These are phyloP conservation scores for Stentor coeruleus DNA, from an alignment of 73 alveolate species.

Conservation along the genomic window DNA sequence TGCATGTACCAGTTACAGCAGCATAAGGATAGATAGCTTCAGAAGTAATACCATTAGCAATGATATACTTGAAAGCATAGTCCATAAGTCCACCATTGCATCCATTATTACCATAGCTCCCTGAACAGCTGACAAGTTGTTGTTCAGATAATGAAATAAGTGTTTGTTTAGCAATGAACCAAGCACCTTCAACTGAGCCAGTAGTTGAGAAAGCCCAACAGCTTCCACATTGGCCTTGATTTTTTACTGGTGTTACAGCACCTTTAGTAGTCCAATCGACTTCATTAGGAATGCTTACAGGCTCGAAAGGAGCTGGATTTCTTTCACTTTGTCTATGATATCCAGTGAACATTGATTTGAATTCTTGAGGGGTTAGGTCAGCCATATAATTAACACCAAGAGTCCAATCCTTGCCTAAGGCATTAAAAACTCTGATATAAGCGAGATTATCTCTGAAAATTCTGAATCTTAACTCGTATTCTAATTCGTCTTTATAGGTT, in stretches of 20 bases:
- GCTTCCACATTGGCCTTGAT: constrained; percentile 80
- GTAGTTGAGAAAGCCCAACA: constrained; percentile 88
- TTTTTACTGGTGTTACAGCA: constrained; percentile 57
- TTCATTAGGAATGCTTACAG: constrained; percentile 26
- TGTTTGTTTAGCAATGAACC: constrained; percentile 13
- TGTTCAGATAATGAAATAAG: constrained; percentile 45
- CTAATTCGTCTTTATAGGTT: not conserved
- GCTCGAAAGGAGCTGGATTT: not conserved
- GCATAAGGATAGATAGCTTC: constrained; percentile 79
- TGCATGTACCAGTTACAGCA: constrained; percentile 43
- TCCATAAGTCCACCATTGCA: constrained; percentile 61
- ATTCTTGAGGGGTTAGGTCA: not conserved
- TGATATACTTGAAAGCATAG: constrained; percentile 20
- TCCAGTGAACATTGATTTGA: constrained; percentile 9
- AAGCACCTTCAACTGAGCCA: constrained; percentile 46
- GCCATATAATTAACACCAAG: not conserved
- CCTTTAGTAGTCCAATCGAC: constrained; percentile 74
- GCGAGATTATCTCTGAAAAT: constrained; percentile 10
- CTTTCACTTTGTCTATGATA: not conserved
- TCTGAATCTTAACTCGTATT: not conserved
- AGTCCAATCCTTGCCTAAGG: not conserved
- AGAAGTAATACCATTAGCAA: constrained; percentile 35
- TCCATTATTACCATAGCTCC: constrained; percentile 34
- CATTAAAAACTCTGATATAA: constrained; percentile 13
- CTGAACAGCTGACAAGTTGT: constrained; percentile 61